Base-by-base conservation (phyloP, 1,139 yeast species). In the Taiozyma onychis region DNA sequence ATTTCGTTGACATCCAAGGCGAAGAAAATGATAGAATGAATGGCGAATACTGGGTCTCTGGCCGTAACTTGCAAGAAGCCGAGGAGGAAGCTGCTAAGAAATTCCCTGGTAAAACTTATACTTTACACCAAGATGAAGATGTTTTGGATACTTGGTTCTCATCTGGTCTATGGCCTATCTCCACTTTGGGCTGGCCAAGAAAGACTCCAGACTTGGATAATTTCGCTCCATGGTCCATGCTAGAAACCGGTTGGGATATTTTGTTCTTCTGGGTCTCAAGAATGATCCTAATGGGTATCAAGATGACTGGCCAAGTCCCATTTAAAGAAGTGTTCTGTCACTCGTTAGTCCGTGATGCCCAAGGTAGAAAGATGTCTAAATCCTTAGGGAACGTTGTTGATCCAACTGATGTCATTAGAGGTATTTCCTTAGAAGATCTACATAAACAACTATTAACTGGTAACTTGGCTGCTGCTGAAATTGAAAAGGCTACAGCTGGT, bases 161-260 rank as follows among this genome's bases (percentile, higher is more conserved):
- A 9, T 87, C 98, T 48, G 99, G 98, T 54, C 76, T 93, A 69
- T 93, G 99, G 99, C 98, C 99, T 54, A 83, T 95, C 68, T 85
- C 96, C 45, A 93, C 97, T 53, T 75, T 93, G 56, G 98, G 98
- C 50, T 93, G 99, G 98, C 99, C 99, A 64, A 73, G 82, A 52
- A 73, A 81, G 68, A 79, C 93, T 50, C 66, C 71, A 52, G 99
- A 93, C 66, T 71, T 90, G 78, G 77, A 82, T 63, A 74, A 74
- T 54, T 93, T 88, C 71, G 86, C 80, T 66, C 99, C 99, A 60
- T 85, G 90, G 85, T 84, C 95, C 41, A 76, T 93, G 83, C 77
- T 93, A 66, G 99, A 93, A 74, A 93, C 99, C 48, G 99, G 99
- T 60, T 93, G 99, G 99, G 99, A 93, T 75, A 93, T 93, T 67